A percentile compares a stretch with the other conserved stretches of the same genome.
Conservation (phyloP, 306 rosid species). For the Cicer judaicum region DNA sequence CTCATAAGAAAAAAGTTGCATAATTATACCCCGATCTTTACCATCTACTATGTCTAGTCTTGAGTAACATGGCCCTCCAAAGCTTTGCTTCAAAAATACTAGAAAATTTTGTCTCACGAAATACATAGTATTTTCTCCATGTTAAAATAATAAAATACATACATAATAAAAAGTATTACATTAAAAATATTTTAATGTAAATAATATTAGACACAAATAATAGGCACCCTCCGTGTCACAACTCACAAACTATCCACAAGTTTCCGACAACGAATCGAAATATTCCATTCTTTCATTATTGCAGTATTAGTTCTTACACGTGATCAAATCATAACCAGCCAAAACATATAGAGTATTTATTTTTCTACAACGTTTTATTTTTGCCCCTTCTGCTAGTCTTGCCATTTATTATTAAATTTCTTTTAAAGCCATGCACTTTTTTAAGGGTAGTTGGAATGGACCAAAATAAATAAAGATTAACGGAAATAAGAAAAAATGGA, state of each 20-base stretch:
- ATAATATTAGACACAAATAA: too few relatives aligned
- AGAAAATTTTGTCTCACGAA: too few relatives aligned
- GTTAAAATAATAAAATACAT: too few relatives aligned
- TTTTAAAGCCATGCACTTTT: background rate
- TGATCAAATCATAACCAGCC: slow-evolving; percentile 25
- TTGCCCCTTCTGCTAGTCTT: background rate
- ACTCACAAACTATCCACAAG: background rate
- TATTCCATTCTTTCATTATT: slow-evolving; percentile 4
- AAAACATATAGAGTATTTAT: background rate
- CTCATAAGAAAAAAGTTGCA: too few relatives aligned
- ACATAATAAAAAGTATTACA: too few relatives aligned
- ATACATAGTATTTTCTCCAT: too few relatives aligned
- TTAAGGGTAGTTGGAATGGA: background rate
- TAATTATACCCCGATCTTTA: too few relatives aligned
- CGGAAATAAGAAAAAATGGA: too few relatives aligned
- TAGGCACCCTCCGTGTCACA: background rate
- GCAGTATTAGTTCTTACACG: background rate
- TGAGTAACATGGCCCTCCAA: background rate
- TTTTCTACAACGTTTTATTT: background rate
- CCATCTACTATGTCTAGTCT: background rate
- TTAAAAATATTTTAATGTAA: too few relatives aligned
- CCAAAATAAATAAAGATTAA: background rate
- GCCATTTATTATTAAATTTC: background rate
- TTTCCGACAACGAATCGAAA: slow-evolving; percentile 13
- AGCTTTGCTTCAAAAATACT: background rate